Evolutionary conservation across 1,284 basidiomycete species (phyloP).

Genomic region (Apiotrichum sp.): DNA sequence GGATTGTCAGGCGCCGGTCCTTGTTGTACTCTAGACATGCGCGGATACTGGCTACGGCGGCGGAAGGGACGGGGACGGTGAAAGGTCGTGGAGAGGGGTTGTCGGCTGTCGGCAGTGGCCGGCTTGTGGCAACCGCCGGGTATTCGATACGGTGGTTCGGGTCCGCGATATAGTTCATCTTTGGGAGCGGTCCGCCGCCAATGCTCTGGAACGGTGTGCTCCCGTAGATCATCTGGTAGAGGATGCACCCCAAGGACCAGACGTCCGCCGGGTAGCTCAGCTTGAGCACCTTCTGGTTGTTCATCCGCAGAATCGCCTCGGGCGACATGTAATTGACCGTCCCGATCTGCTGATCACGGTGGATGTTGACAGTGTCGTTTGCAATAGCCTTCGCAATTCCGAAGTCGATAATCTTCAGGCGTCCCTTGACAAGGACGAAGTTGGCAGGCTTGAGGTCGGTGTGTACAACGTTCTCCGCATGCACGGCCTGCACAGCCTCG

Average conservation of each 20-base stretch:
- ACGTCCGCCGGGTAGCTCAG: slow-evolving; percentile 69
- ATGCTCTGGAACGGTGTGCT: slow-evolving; percentile 83
- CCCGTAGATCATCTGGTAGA: slow-evolving; percentile 95
- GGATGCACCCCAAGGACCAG: slow-evolving; percentile 95
- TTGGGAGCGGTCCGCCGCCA: slow-evolving; percentile 61
- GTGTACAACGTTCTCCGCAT: slow-evolving; percentile 93
- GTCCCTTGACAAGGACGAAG: slow-evolving; percentile 87
- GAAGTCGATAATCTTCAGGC: slow-evolving; percentile 91
- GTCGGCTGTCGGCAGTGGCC: neutral
- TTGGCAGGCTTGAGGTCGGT: slow-evolving; percentile 95
- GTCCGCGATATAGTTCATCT: slow-evolving; percentile 53
- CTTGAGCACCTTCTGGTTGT: slow-evolving; percentile 46
- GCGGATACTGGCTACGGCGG: slow-evolving; percentile 50
- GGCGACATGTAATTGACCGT: slow-evolving; percentile 96
- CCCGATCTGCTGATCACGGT: slow-evolving; percentile 87
- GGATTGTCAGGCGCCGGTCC: slow-evolving; percentile 50
- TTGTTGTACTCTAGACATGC: slow-evolving; percentile 50
- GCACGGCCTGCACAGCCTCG: slow-evolving; percentile 89
- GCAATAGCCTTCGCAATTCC: slow-evolving; percentile 96
- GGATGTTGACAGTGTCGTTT: slow-evolving; percentile 94
- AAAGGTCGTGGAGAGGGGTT: slow-evolving; percentile 4
- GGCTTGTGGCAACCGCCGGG: slow-evolving; percentile 21
- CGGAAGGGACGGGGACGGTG: slow-evolving; percentile 45
- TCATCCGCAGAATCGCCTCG: slow-evolving; percentile 68
- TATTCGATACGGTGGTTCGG: slow-evolving; percentile 50